Conservation (phyloP, 495 filamentous ascomycete species). For the Aeminium ludgeri region DNA sequence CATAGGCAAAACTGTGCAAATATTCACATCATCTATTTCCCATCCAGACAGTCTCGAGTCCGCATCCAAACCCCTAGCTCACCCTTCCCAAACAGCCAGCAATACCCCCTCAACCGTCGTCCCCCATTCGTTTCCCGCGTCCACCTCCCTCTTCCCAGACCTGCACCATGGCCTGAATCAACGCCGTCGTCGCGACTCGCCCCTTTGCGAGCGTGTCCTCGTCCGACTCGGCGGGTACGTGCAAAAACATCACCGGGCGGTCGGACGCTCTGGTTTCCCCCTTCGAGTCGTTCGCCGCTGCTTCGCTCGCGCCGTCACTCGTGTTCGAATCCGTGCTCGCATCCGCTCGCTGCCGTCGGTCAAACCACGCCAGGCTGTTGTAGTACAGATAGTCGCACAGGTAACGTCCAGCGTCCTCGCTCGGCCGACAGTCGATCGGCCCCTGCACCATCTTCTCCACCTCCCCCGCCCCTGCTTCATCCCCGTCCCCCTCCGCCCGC, state of each 20-base stretch:
- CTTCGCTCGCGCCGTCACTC: conserved; percentile 17
- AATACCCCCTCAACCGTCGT: too few species aligned
- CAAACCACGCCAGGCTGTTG: conserved; percentile 42
- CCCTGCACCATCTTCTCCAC: too few species aligned
- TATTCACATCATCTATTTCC: too few species aligned
- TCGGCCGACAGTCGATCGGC: conserved; percentile 38
- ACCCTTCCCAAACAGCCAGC: too few species aligned
- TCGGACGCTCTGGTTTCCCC: conserved; percentile 8
- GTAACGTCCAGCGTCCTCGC: conserved; percentile 63
- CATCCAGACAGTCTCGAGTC: too few species aligned
- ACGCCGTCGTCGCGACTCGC: conserved; percentile 42
- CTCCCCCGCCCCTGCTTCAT: too few species aligned
- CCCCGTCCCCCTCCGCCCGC: conserved; percentile 19
- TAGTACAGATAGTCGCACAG: conserved; percentile 82
- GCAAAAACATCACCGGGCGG: conserved; percentile 54
- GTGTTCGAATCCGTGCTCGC: conserved; percentile 25
- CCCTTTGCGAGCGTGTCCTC: conserved; percentile 42
- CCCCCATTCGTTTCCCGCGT: too few species aligned
- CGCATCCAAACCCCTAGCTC: too few species aligned
- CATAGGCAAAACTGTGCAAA: too few species aligned
- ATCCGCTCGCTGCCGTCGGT: conserved; percentile 17
- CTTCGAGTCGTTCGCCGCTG: too few species aligned
- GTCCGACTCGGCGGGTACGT: conserved; percentile 49
- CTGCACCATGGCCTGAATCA: conserved; percentile 51
- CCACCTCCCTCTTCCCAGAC: conserved; percentile 15